Conservation (phyloP, 2,329 filamentous ascomycete species). For the Bipolaris victoriae region DNA sequence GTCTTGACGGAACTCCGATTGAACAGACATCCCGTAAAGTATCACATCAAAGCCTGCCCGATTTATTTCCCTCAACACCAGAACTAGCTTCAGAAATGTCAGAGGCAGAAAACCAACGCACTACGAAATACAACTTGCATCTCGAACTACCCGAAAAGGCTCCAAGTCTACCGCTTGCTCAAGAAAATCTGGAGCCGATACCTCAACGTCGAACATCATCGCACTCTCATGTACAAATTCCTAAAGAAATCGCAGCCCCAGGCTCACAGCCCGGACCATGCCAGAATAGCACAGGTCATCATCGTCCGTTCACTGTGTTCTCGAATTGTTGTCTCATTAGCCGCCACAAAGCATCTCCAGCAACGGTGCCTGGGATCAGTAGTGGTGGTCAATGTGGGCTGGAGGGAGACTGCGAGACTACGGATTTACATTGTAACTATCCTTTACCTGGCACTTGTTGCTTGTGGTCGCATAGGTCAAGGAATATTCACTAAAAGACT, state of each 20-base stretch:
- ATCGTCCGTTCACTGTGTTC: conserved; percentile 2
- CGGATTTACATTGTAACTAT: conserved; percentile 3
- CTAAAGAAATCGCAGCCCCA: not conserved
- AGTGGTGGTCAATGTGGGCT: not conserved
- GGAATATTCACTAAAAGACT: conserved; percentile 13
- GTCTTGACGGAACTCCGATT: not conserved
- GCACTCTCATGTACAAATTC: not conserved
- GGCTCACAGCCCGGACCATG: not conserved
- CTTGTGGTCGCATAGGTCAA: not conserved
- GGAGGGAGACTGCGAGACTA: not conserved
- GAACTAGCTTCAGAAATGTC: not conserved
- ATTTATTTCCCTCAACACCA: not conserved
- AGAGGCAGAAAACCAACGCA: not conserved
- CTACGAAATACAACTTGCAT: not conserved
- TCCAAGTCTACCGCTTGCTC: not conserved
- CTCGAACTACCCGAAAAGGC: not conserved
- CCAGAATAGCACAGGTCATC: not conserved
- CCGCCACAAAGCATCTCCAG: not conserved
- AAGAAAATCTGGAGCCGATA: not conserved
- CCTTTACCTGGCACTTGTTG: conserved; percentile 22
- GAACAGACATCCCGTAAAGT: not conserved
- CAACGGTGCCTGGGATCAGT: not conserved
- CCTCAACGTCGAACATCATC: not conserved
- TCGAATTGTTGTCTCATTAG: conserved; percentile 1
- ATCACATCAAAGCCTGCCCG: not conserved